These are phyloP conservation scores for Pelomyxa schiedti DNA, from an alignment of 78 protist species.

Conservation along the genomic window DNA sequence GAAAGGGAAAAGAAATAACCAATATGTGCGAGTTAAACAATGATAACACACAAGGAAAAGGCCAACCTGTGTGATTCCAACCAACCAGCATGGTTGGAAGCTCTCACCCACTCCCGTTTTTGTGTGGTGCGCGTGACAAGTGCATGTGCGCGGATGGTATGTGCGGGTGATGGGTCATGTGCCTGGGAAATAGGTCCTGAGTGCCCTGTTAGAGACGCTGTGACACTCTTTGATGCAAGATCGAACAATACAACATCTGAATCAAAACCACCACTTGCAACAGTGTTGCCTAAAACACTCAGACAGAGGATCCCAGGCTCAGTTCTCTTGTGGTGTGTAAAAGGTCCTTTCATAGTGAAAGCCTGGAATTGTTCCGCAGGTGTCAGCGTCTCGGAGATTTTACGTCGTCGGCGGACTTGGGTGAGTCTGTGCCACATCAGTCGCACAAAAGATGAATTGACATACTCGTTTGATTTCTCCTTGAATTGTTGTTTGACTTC, in stretches of 20 bases:
- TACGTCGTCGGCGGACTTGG: slow-evolving; percentile 41
- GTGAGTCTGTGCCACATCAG: slow-evolving; percentile 17
- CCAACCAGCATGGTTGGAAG: too few relatives aligned
- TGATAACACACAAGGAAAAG: too few relatives aligned
- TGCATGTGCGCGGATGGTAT: too few relatives aligned
- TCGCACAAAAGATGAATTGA: neutral
- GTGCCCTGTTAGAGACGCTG: slow-evolving; percentile 28
- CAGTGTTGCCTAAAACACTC: slow-evolving; percentile 6
- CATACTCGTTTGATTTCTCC: slow-evolving; percentile 13
- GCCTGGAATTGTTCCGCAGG: slow-evolving; percentile 2
- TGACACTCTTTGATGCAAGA: neutral
- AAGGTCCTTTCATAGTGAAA: neutral
- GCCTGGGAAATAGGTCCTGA: neutral
- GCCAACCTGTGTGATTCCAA: too few relatives aligned
- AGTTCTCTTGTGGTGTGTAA: neutral
- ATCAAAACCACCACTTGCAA: slow-evolving; percentile 41
- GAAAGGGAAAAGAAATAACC: too few relatives aligned
- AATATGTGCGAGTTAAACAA: too few relatives aligned
- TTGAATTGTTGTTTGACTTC: neutral
- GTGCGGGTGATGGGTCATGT: too few relatives aligned
- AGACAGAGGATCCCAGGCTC: slow-evolving; percentile 12
- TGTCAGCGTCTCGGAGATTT: slow-evolving; percentile 14
- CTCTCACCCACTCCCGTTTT: too few relatives aligned
- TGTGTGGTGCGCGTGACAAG: too few relatives aligned
- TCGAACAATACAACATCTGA: slow-evolving; percentile 17